Evolutionary conservation across 1,284 basidiomycete genomes (phyloP).

Genomic region (Amylostereum chailletii): DNA sequence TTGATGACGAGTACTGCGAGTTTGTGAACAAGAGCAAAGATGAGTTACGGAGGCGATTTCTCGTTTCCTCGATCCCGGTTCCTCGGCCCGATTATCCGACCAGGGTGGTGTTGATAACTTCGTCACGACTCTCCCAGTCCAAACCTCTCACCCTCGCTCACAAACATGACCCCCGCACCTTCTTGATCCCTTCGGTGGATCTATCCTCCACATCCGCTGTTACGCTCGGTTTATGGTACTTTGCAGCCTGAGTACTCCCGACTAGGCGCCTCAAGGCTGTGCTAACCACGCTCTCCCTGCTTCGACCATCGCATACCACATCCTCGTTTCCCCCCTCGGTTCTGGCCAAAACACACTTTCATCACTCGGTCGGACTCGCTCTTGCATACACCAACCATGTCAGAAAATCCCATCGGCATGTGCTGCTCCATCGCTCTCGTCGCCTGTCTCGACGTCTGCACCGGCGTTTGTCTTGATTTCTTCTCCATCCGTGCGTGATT

Average conservation of each 20-base stretch:
- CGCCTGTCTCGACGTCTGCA: slow-evolving; percentile 12
- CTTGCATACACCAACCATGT: slow-evolving; percentile 7
- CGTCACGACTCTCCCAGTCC: too few species aligned
- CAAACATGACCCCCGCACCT: too few species aligned
- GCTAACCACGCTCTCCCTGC: neutral
- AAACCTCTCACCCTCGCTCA: too few species aligned
- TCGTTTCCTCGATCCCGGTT: too few species aligned
- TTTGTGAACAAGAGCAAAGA: too few species aligned
- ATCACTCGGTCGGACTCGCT: neutral
- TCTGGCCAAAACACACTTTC: too few species aligned
- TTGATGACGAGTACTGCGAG: too few species aligned
- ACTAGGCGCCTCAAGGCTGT: neutral
- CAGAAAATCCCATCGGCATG: slow-evolving; percentile 12
- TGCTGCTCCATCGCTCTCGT: slow-evolving; percentile 10
- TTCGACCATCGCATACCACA: neutral
- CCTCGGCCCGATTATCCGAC: too few species aligned
- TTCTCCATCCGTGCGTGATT: slow-evolving; percentile 14
- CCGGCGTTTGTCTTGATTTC: slow-evolving; percentile 17
- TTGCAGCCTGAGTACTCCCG: neutral
- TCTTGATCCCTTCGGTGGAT: too few species aligned
- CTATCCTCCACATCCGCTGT: neutral
- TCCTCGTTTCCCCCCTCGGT: neutral
- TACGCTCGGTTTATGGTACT: neutral
- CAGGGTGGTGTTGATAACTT: too few species aligned
- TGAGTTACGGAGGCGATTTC: too few species aligned